Evolutionary conservation across 208 protist genomes (phyloP), one percentile per base, ranked within the genome.

Genomic region (Angomonas desouzai): DNA sequence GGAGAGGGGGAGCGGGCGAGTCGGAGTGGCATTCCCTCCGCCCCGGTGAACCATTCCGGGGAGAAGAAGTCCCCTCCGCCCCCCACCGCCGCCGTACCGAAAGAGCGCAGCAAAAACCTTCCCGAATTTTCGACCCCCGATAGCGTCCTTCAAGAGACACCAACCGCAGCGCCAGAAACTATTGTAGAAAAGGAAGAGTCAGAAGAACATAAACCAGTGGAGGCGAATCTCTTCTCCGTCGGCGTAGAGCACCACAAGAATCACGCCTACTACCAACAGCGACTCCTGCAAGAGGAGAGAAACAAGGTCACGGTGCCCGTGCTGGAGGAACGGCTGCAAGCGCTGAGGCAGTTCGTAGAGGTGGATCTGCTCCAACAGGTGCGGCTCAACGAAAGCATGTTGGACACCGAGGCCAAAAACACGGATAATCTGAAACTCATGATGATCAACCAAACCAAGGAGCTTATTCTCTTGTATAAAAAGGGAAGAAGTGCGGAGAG

Each of bases 361-460:
- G 51, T 10, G 51, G 7, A 57, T 4, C 11, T 57, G n/a, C 7
- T 29, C 3, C n/a, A 11, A 23, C 51, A 20, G 16, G 6, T 38
- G 3, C 51, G 25, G 51, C 25, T 16, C 7, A 38, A 36, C 51
- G 51, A 60, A 36, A 30, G 32, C 2, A 34, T 60, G 33, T 25
- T 36, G 32, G 30, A 43, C 11, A 9, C 30, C 4, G 45, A 51
- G 9, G 20, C 20, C 3, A 51, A 51, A 23, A 51, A 51, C n/a
- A 23, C 20, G 9, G 18, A 51, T 22, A 23, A 13, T 27, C 6
- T 51, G 20, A 51, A 23, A 51, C 6, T 27, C 18, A 6, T 51
- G 45, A 27, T 51, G 45, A 51, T 51, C 10, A 13, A 51, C 20
- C 45, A 51, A 51, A 51, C 45, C 10, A 51, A 51, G 6, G 20